phyloP scores from a whole-genome alignment of 2,329 filamentous ascomycete genomes.

The Paecilomyces sp. region DNA sequence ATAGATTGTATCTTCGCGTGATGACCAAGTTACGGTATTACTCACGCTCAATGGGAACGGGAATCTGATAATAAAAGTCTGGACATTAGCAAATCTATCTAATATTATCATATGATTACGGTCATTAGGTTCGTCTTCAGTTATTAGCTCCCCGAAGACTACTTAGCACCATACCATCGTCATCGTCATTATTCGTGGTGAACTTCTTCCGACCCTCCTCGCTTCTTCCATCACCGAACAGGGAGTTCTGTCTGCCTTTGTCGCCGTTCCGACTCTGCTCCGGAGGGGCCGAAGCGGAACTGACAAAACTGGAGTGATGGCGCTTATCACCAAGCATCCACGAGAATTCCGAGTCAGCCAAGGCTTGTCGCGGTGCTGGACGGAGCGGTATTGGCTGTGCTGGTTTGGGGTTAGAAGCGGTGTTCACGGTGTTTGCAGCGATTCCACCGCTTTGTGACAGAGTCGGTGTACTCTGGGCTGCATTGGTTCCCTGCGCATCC shows the following conservation, averaged over 20 bases:
- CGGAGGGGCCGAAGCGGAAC: slow-evolving; percentile 36
- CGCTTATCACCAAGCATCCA: slow-evolving; percentile 44
- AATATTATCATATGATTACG: not conserved
- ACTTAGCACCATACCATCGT: slow-evolving; percentile 30
- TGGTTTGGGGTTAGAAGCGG: not conserved
- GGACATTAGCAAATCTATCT: not conserved
- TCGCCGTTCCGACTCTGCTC: slow-evolving; percentile 34
- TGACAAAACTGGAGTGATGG: slow-evolving; percentile 39
- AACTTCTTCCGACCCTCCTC: slow-evolving; percentile 20
- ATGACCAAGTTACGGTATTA: too few relatives aligned
- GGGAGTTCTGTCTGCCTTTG: slow-evolving; percentile 21
- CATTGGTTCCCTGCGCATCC: not conserved
- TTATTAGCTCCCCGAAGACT: slow-evolving; percentile 24
- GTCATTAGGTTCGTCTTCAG: not conserved
- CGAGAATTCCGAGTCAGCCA: slow-evolving; percentile 42
- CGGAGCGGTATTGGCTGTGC: slow-evolving; percentile 16
- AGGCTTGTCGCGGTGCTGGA: slow-evolving; percentile 28
- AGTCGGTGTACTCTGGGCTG: not conserved
- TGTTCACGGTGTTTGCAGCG: not conserved
- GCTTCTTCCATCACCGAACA: slow-evolving; percentile 23
- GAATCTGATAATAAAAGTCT: too few relatives aligned
- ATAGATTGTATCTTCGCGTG: too few relatives aligned
- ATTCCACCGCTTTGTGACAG: not conserved
- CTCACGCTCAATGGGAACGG: too few relatives aligned
- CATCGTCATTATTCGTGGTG: slow-evolving; percentile 27